Evolutionary conservation across 495 filamentous ascomycete species (phyloP).

Genomic region (Bacidia rubella): DNA sequence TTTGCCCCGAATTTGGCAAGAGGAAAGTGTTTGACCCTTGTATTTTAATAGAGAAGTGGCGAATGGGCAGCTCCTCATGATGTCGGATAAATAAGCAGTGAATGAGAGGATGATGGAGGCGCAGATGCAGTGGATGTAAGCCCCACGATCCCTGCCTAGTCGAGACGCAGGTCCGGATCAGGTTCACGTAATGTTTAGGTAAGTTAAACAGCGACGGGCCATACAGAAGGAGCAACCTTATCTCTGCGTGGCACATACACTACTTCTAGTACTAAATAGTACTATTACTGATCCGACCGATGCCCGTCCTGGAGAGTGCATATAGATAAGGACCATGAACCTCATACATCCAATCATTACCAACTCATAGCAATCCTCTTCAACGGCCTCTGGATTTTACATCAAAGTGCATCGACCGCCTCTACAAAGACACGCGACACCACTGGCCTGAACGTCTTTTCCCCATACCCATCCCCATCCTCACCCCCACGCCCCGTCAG

Average conservation of each 20-base stretch:
- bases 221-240: slow-evolving; percentile 12
- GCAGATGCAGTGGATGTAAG: background rate
- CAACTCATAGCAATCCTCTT: no score
- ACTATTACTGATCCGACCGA: no score
- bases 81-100: background rate
- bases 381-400: no score
- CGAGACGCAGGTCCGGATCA: background rate
- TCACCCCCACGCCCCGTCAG: background rate
- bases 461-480: background rate
- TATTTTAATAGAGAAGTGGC: no score
- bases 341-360: background rate
- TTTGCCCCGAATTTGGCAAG: no score
- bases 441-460: background rate
- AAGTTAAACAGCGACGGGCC: slow-evolving; percentile 6
- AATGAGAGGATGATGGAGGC: background rate
- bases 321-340: background rate
- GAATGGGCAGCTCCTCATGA: background rate
- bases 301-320: background rate
- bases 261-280: background rate
- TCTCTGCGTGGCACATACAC: slow-evolving; percentile 1
- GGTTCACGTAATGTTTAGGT: slow-evolving; percentile 14
- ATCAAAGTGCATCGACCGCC: no score
- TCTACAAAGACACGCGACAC: no score
- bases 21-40: no score
- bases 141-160: background rate